Base-by-base conservation (phyloP, 2,329 filamentous ascomycete species). In the Trichoderma lentiforme region DNA sequence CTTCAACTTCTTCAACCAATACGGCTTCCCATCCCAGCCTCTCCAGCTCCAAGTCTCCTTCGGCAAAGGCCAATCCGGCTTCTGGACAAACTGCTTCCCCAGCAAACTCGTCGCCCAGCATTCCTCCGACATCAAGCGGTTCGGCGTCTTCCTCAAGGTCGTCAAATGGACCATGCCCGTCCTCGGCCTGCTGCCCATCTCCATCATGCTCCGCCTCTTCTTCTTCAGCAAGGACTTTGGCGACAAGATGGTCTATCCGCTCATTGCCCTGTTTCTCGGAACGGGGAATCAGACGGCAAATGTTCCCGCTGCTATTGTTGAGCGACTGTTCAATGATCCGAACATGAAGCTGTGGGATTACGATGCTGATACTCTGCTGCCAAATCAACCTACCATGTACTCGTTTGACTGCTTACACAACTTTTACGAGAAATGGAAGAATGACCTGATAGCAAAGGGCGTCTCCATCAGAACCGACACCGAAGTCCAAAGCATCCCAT, bases 241-340 rank as follows among this genome's bases (percentile, higher is more conserved):
- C 18, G 90, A 93, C 76, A 89, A 89, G 43, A 90, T 94, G 80
- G 89, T 91, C 0, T 85, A 92, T 71, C 92, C 92, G 1, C 87
- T 94, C 78, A 87, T 93, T 36, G 92, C 92, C 0, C 82, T 94
- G 1, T 93, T 94, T 77, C 83, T 94, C 0, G 92, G 92, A 0
- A 93, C 92, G 0, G 91, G 92, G 1, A 94, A 94, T 75, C 90
- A 92, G 76, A 92, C 91, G 0, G 88, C 91, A 0, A 89, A 93
- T 74, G 91, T 94, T 0, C 89, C 91, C 0, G 88, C 86, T 56
- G 90, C 91, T 28, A 89, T 94, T 39, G 83, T 94, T 5, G 88
- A 90, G 77, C 81, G 88, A 5, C 79, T 91, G 0, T 90, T 89
- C 65, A 82, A 88, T 71, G 86, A 88, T 71, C 86, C 87, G 0